phyloP scores from a whole-genome alignment of 2,329 filamentous ascomycete genomes.

The Pseudomassariella vexata region DNA sequence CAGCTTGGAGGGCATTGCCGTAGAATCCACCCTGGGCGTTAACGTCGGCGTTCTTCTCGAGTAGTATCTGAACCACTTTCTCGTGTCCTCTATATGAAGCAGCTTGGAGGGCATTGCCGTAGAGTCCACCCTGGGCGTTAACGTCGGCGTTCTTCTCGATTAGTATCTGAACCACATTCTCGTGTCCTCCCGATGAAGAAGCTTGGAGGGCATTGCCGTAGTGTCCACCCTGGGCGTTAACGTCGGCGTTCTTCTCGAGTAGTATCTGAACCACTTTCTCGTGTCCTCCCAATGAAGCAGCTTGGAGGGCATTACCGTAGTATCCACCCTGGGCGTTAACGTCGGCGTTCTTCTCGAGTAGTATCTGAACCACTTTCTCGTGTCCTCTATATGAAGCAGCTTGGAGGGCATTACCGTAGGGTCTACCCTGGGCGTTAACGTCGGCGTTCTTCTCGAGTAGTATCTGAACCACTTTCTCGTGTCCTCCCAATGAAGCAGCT shows the following conservation, averaged over 20 bases:
- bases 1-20: constrained; percentile 6
- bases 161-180: constrained; percentile 11
- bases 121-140: constrained; percentile 4
- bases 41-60: not conserved
- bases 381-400: too few relatives aligned
- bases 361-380: constrained; percentile 9
- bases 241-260: constrained; percentile 14
- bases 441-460: too few relatives aligned
- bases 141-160: constrained; percentile 17
- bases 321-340: constrained; percentile 4
- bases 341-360: constrained; percentile 11
- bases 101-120: constrained; percentile 11
- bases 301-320: constrained; percentile 14
- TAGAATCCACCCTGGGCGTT: constrained; percentile 3
- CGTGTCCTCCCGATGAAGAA: constrained; percentile 5
- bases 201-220: constrained; percentile 6
- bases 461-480: too few relatives aligned
- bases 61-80: constrained; percentile 8
- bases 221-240: constrained; percentile 5
- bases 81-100: constrained; percentile 9
- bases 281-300: constrained; percentile 4
- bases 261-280: constrained; percentile 5
- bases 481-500: constrained; percentile 6
- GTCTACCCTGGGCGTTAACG: too few relatives aligned
- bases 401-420: too few relatives aligned